Conservation (phyloP, 345 rosid species). For the Eucalyptus virginea region DNA sequence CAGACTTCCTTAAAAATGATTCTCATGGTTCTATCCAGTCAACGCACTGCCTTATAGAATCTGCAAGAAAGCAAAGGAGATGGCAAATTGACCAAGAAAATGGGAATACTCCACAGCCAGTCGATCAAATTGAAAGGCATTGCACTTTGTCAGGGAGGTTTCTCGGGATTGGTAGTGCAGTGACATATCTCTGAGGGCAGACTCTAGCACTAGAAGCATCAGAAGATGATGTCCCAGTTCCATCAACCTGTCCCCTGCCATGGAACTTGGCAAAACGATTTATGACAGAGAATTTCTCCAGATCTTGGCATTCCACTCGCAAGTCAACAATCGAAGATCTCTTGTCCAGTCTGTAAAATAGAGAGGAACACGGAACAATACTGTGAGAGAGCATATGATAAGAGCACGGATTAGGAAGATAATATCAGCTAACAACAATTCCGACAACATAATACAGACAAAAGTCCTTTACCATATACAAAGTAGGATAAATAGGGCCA, state of each 20-base stretch:
- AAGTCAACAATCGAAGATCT: constrained; percentile 52
- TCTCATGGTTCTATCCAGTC: constrained; percentile 5
- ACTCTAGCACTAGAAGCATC: constrained; percentile 24
- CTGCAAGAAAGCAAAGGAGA: not conserved
- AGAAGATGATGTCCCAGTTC: constrained; percentile 33
- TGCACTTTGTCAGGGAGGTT: constrained; percentile 86
- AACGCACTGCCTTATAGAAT: not conserved
- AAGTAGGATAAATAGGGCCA: not conserved
- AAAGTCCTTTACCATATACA: not conserved
- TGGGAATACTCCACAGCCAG: constrained; percentile 10
- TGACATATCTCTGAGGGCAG: constrained; percentile 75
- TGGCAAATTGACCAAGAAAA: constrained; percentile 9
- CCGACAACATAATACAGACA: not conserved
- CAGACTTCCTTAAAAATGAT: constrained; percentile 17
- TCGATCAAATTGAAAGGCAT: constrained; percentile 73
- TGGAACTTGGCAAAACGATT: constrained; percentile 93
- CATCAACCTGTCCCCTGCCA: constrained; percentile 47
- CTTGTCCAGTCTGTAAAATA: constrained; percentile 57
- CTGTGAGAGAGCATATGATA: not conserved
- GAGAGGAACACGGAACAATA: not conserved
- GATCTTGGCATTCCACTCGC: constrained; percentile 72
- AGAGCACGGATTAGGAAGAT: not conserved
- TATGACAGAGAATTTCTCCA: constrained; percentile 70
- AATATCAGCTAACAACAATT: not conserved
- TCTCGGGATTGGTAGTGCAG: constrained; percentile 72